Percentiles rank a stretch among this genome's conserved stretches.
These are phyloP conservation scores for Pestalotiopsis sp. DNA, from an alignment of 2,329 filamentous ascomycete genomes.

Conservation along the genomic window DNA sequence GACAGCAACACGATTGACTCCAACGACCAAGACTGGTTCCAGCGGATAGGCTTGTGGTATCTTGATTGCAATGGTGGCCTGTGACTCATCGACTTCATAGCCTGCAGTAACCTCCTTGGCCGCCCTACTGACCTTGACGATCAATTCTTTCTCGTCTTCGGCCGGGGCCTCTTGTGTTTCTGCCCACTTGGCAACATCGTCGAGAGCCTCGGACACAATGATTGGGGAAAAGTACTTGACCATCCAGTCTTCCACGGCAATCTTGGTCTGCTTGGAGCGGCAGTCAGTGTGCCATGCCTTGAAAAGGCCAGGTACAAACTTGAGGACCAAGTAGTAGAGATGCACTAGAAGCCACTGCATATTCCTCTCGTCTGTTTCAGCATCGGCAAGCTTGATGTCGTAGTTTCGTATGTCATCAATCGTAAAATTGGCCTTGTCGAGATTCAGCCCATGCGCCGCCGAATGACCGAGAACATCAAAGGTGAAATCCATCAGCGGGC, in stretches of 20 bases:
- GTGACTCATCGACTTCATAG: constrained; percentile 87
- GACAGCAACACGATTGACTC: constrained; percentile 82
- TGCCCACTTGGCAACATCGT: constrained; percentile 71
- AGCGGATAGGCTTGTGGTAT: constrained; percentile 85
- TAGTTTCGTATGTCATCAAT: constrained; percentile 58
- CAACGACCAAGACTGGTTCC: constrained; percentile 73
- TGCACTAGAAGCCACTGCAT: constrained; percentile 85
- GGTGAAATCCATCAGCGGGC: constrained; percentile 73
- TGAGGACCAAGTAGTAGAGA: constrained; percentile 81
- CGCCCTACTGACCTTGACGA: constrained; percentile 72
- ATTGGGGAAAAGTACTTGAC: constrained; percentile 78
- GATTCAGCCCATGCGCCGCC: constrained; percentile 71
- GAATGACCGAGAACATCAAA: constrained; percentile 86
- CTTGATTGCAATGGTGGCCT: constrained; percentile 79
- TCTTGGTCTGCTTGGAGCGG: constrained; percentile 77
- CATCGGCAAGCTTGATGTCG: constrained; percentile 53
- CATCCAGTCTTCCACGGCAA: constrained; percentile 83
- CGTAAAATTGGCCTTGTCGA: constrained; percentile 69
- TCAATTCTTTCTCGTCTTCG: constrained; percentile 58
- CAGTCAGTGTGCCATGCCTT: constrained; percentile 85
- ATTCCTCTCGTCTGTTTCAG: constrained; percentile 69
- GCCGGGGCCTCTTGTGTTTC: constrained; percentile 50
- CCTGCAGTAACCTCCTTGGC: constrained; percentile 79
- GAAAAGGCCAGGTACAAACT: constrained; percentile 76
- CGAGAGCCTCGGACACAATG: constrained; percentile 67